Base-by-base conservation (phyloP, 768 basidiomycete species). In the Russula vinacea region DNA sequence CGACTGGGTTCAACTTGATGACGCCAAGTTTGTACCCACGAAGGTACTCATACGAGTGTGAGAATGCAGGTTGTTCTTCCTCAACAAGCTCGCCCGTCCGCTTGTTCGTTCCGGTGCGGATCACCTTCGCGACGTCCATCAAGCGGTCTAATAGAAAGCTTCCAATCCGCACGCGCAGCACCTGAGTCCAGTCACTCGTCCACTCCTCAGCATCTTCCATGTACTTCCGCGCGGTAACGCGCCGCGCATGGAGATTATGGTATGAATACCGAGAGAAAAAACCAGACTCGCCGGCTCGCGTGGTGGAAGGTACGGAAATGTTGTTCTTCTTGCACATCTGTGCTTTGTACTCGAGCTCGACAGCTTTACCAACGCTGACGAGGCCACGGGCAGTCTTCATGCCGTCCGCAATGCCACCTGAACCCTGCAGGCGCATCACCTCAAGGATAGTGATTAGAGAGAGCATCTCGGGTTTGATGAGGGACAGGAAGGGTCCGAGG, bases 1-100 rank as follows among this genome's bases (percentile, higher is more conserved):
- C 88, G 5, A 81, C 84, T 0, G 88, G 86, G 73, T 98, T 96
- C 63, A 96, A 76, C 72, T 86, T 86, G 73, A 98, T 87, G 24
- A 98, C 84, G 33, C 96, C 96, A n/a, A 97, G 81, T 73, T 94
- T 96, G 66, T 87, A 87, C 1, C 96, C 94, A n/a, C 91, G 84
- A n/a, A 88, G 73, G 72, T 94, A 96, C 74, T 98, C 95, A 72
- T 97, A 97, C 2, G 85, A 81, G 71, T 97, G 94, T 59, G 85
- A 86, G 76, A 98, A 94, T 1, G 95, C 96, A 0, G 91, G 90
- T 69, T 98, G 95, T 22, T 78, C 77, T 73, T 97, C 94, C 35
- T 70, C 92, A 86, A 89, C 68, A 44, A 72, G 66, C 66, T 88
- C 79, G 13, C 84, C 85, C 0, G 87, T 89, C 14, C 72, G 73